These are phyloP conservation scores for Fragaria vesca DNA, from an alignment of 306 rosid species.

Conservation along the genomic window DNA sequence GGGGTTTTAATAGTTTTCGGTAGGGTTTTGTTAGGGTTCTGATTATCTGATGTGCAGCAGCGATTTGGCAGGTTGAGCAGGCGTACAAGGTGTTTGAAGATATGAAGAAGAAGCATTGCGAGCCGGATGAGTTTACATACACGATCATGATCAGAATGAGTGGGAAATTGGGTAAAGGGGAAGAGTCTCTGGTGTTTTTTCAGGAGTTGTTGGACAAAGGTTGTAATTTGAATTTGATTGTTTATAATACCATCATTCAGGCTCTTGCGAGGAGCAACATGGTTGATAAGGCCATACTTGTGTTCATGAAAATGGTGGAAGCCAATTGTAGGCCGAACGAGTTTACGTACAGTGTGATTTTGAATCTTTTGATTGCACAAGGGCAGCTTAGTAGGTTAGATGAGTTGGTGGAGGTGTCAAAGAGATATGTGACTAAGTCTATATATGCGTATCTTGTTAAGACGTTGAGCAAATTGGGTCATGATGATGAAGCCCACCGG, in stretches of 20 bases:
- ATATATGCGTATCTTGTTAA: slow-evolving; percentile 72
- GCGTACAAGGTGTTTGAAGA: slow-evolving; percentile 75
- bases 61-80: slow-evolving; percentile 58
- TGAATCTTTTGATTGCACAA: slow-evolving; percentile 68
- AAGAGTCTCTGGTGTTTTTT: slow-evolving; percentile 53
- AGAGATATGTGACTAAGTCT: slow-evolving; percentile 53
- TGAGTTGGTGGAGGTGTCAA: slow-evolving; percentile 54
- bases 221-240: slow-evolving; percentile 55
- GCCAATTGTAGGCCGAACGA: slow-evolving; percentile 76
- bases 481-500: slow-evolving; percentile 81
- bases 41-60: slow-evolving; percentile 38
- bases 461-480: slow-evolving; percentile 78
- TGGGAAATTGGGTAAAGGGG: slow-evolving; percentile 61
- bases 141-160: slow-evolving; percentile 92
- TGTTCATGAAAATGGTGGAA: slow-evolving; percentile 77
- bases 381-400: slow-evolving; percentile 77
- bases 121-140: slow-evolving; percentile 77
- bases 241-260: slow-evolving; percentile 77
- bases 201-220: slow-evolving; percentile 69
- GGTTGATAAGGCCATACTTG: slow-evolving; percentile 68
- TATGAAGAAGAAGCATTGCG: slow-evolving; percentile 81
- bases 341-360: slow-evolving; percentile 68
- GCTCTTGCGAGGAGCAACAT: slow-evolving; percentile 73
- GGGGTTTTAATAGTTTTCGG: too few species aligned
- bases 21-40: slow-evolving; percentile 15